A percentile compares a stretch with the other conserved stretches of the same genome.
Conservation (phyloP, 345 rosid genomes). For the Mallotus nudiflorus region DNA sequence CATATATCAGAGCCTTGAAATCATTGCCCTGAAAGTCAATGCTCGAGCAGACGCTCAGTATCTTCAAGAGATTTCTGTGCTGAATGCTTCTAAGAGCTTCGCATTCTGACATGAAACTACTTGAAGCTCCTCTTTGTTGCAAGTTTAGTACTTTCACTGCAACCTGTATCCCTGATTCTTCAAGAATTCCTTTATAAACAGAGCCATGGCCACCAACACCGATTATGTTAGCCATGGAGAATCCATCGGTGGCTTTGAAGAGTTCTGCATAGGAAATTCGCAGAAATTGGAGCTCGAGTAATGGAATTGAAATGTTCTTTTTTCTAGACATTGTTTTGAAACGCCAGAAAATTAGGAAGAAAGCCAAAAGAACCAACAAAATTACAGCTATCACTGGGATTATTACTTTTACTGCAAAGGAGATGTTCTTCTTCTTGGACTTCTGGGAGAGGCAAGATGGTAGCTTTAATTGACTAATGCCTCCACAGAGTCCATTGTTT, state of each 20-base stretch:
- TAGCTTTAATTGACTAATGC: too few species aligned
- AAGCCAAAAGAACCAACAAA: background rate
- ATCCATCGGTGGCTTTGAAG: background rate
- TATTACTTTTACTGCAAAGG: background rate
- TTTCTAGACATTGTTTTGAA: background rate
- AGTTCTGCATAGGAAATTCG: constrained; percentile 2
- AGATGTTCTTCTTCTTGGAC: background rate
- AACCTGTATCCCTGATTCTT: background rate
- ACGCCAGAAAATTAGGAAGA: background rate
- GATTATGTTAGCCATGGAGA: constrained; percentile 4
- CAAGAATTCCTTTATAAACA: constrained; percentile 1
- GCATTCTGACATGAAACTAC: constrained; percentile 11
- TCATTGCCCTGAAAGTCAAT: constrained; percentile 10
- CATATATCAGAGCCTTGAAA: constrained; percentile 12
- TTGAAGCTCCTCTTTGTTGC: background rate
- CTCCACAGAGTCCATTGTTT: constrained; percentile 14
- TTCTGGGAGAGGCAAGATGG: too few species aligned
- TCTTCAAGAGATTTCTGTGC: constrained; percentile 4
- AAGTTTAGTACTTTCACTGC: constrained; percentile 7
- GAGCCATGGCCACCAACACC: constrained; percentile 10
- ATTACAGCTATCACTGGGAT: background rate
- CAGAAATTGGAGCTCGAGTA: background rate
- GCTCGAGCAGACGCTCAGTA: constrained; percentile 2
- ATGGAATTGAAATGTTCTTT: background rate
- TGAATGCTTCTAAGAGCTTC: background rate